Conservation (phyloP, 495 filamentous ascomycete species). For the Talaromyces thailandensis region DNA sequence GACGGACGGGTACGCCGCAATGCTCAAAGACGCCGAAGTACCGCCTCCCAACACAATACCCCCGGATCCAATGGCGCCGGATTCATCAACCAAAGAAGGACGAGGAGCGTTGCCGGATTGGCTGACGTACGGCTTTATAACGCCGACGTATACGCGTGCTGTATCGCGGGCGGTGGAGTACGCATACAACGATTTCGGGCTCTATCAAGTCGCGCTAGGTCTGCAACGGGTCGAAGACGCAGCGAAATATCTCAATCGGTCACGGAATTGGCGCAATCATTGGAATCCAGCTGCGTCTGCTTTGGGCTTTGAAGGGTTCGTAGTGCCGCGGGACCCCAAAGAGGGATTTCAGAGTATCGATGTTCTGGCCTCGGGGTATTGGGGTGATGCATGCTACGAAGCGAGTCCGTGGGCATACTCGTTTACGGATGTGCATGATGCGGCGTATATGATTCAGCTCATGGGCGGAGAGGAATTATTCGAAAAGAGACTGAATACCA, state of each 20-base stretch:
- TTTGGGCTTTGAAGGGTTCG: conserved; percentile 52
- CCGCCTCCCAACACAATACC: conserved; percentile 49
- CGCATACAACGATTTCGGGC: conserved; percentile 56
- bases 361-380: conserved; percentile 51
- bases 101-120: conserved; percentile 64
- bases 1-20: conserved; percentile 58
- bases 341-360: conserved; percentile 53
- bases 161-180: conserved; percentile 65
- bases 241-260: conserved; percentile 53
- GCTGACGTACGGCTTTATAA: conserved; percentile 55
- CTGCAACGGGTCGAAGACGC: conserved; percentile 43
- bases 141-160: conserved; percentile 49
- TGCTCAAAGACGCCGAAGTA: conserved; percentile 63
- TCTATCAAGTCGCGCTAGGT: conserved; percentile 44
- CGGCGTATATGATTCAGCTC: conserved; percentile 45
- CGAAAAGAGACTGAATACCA: conserved; percentile 31
- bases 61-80: conserved; percentile 47
- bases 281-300: conserved; percentile 52
- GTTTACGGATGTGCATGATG: conserved; percentile 61
- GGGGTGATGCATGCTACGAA: conserved; percentile 55
- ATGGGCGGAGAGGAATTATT: conserved; percentile 48
- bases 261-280: conserved; percentile 63
- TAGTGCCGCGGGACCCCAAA: conserved; percentile 45
- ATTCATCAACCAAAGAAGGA: conserved; percentile 61
- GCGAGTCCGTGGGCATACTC: conserved; percentile 62